Evolutionary conservation across 2,329 filamentous ascomycete species (phyloP).

Genomic region (Aspergillus puulaauensis): DNA sequence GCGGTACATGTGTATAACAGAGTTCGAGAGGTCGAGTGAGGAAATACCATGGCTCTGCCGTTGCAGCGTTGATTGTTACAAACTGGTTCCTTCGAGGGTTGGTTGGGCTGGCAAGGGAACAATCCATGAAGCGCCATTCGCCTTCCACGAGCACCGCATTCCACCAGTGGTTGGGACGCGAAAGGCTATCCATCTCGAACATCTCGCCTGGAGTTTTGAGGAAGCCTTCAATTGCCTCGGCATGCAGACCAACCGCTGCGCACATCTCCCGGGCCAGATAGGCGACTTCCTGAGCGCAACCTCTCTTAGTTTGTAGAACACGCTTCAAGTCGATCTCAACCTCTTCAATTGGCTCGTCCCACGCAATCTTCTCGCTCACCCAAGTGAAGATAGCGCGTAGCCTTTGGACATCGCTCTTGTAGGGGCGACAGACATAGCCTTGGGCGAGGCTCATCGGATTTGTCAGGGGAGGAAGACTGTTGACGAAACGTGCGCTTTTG

Average conservation of each 20-base stretch:
- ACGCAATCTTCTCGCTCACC: conserved; percentile 90
- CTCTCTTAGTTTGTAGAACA: conserved; percentile 80
- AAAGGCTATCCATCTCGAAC: conserved; percentile 75
- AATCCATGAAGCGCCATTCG: conserved; percentile 96
- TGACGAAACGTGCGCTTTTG: conserved; percentile 91
- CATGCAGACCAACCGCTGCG: conserved; percentile 78
- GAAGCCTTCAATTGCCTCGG: conserved; percentile 84
- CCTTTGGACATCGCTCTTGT: conserved; percentile 89
- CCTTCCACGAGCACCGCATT: conserved; percentile 90
- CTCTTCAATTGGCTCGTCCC: conserved; percentile 94
- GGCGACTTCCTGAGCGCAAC: conserved; percentile 86
- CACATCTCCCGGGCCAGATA: conserved; percentile 92
- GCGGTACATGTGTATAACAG: conserved; percentile 93
- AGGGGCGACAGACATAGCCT: conserved; percentile 89
- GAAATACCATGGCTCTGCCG: conserved; percentile 90
- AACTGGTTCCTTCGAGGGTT: conserved; percentile 78
- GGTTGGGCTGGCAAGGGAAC: conserved; percentile 85
- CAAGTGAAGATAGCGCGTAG: conserved; percentile 95
- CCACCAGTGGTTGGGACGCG: conserved; percentile 96
- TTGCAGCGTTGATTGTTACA: conserved; percentile 67
- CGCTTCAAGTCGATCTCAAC: conserved; percentile 72
- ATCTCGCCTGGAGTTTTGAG: conserved; percentile 86
- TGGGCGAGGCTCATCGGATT: conserved; percentile 82
- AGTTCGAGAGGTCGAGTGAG: conserved; percentile 83
- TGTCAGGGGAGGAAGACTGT: conserved; percentile 75